Evolutionary conservation across 306 rosid species (phyloP), one percentile per base, ranked within the genome.

Genomic region (Arachis stenosperma): DNA sequence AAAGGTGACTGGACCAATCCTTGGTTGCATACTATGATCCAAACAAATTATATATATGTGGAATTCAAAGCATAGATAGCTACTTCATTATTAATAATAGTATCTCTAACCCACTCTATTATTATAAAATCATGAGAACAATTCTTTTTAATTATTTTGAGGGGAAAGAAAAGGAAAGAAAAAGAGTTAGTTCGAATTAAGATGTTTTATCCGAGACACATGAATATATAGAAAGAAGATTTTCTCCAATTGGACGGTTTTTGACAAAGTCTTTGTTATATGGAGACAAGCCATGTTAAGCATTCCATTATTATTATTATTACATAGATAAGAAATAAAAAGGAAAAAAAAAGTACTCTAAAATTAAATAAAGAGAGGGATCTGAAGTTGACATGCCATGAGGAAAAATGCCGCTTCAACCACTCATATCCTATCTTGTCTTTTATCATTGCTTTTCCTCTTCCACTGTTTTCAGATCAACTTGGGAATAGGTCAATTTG

Each of bases 281-380:
- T 51, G 37, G 70, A 71, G 79, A 83, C 90, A 68, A 47, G 68
- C 78, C 88, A 84, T 50, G 88, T 84, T 87, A 77, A 81, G 41
- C 57, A 65, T 66, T 53, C 57, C 72, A 81, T 78, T 65, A 69
- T 79, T 54, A 41, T 52, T 12, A 22, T 33, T 33, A 33, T 33
- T 33, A 33, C 37, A 33, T 33, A 33, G 37, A 33, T 33, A 33
- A 33, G 27, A 33, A 33, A 33, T 33, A 33, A 33, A 33, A 33
- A 33, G 4, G 12, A 0, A 11, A 11, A 65, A 81, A 82, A 57
- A 75, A 11, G 3, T 9, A 50, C 59, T 12, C 33, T 10, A 40
- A 76, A 67, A 58, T 65, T 78, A 5, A 73, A 41, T 42, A 42
- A 74, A 56, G 48, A 9, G 14, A 3, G 17, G 65, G 55, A 51